Base-by-base conservation (phyloP, 1,284 basidiomycete species). In the Exobasidium rhododendri region DNA sequence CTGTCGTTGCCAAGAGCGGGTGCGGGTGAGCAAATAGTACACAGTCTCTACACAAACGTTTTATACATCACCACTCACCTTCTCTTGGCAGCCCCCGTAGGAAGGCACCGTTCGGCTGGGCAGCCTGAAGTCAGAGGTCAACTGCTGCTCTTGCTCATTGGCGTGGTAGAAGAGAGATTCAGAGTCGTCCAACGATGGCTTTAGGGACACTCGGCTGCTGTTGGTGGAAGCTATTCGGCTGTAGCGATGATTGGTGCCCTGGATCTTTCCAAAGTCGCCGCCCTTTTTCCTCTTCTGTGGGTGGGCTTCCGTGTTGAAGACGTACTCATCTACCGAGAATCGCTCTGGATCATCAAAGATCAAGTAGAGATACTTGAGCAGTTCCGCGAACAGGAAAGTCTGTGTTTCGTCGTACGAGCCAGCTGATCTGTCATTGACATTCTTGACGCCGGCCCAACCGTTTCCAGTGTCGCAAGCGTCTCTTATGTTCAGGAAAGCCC, bases 291-390 rank as follows among this genome's bases (percentile, higher is more conserved):
- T 20, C 20, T 55, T 55, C 4, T 5, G 29, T 3, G 52, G 52
- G 28, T 55, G 52, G 2, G 32, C 52, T 32, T 55, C 52, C 4
- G 52, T 55, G 17, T 55, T 55, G 29, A 55, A 44, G 22, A 55
- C 52, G 17, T 55, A 55, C 31, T 55, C 52, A 55, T 55, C 52
- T 20, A 55, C 5, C 3, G 52, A 55, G 29, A 40, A 55, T n/a
- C 40, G 20, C 22, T 55, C 29, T 6, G 52, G 52, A 44, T 55
- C 52, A 32, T 55, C 52, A 55, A 55, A 55, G n/a, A 55, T 35
- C 31, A 55, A 44, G 28, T 44, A 55, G 29, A 55, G 29, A 55
- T 55, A 55, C 28, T 55, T 55, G 17, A 55, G 22, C 17, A 55
- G 11, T 26, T 55, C 52, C 2, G 52, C 52, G 35, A 40, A 55